phyloP scores from a whole-genome alignment of 805 yeast species.

The Tetrapisispora nanseiensis region DNA sequence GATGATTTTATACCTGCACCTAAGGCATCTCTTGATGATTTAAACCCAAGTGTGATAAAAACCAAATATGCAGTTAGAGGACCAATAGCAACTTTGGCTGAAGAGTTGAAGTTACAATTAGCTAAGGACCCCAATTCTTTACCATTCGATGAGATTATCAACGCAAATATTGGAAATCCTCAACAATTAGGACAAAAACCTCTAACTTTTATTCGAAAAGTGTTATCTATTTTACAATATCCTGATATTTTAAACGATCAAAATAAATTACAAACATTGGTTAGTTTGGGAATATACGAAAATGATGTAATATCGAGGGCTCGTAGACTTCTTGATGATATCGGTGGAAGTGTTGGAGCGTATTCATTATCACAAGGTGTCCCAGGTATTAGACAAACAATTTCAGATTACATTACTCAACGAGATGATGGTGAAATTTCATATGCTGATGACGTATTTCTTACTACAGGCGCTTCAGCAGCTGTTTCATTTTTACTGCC shows the following conservation, averaged over 20 bases:
- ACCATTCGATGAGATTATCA: constrained; percentile 70
- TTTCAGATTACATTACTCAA: constrained; percentile 65
- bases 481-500: constrained; percentile 78
- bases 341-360: constrained; percentile 81
- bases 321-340: constrained; percentile 40
- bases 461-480: constrained; percentile 91
- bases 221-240: constrained; percentile 73
- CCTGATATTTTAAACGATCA: constrained; percentile 49
- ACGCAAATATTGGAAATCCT: constrained; percentile 94
- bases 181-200: constrained; percentile 94
- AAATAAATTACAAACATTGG: constrained; percentile 1
- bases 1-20: constrained; percentile 1
- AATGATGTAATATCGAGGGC: constrained; percentile 72
- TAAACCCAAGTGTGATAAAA: constrained; percentile 62
- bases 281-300: constrained; percentile 31
- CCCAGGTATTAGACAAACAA: constrained; percentile 54
- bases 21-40: constrained; percentile 36
- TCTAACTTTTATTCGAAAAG: constrained; percentile 86
- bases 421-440: constrained; percentile 77
- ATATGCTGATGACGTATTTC: constrained; percentile 58
- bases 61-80: constrained; percentile 98
- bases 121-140: constrained; percentile 45
- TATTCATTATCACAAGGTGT: constrained; percentile 92
- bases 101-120: constrained; percentile 57
- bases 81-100: constrained; percentile 84